phyloP scores from a whole-genome alignment of 148 eudicot genomes.

The Spergularia bocconei region DNA sequence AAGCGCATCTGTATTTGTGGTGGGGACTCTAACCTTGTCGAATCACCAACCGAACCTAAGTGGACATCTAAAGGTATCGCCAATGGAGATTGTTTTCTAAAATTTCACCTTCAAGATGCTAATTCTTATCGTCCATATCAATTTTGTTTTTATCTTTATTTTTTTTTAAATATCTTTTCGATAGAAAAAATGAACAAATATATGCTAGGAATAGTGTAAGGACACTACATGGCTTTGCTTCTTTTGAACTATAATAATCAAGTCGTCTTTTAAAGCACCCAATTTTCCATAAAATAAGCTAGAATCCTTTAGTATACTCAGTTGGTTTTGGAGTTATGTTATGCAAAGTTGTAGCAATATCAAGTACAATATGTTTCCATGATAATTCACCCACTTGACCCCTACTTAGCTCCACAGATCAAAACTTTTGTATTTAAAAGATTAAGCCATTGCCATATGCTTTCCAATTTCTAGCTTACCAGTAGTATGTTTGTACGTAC shows the following conservation, averaged over 20 bases:
- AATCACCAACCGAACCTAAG: conserved; percentile 90
- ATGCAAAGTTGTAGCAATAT: too few species aligned
- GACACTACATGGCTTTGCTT: not conserved
- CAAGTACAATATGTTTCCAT: too few species aligned
- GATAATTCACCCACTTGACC: too few species aligned
- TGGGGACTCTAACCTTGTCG: conserved; percentile 57
- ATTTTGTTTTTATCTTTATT: not conserved
- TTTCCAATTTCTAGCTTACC: too few species aligned
- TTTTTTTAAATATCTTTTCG: not conserved
- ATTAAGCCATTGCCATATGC: not conserved
- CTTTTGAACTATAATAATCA: not conserved
- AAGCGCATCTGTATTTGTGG: conserved; percentile 82
- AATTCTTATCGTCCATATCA: not conserved
- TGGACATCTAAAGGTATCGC: conserved; percentile 83
- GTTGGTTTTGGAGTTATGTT: too few species aligned
- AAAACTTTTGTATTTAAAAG: too few species aligned
- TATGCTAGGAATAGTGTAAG: not conserved
- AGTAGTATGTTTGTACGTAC: not conserved
- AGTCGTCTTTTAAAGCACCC: not conserved
- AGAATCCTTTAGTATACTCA: too few species aligned
- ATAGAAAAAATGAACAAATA: not conserved
- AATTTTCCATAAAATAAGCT: not conserved
- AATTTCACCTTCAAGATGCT: not conserved
- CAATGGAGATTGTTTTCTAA: conserved; percentile 1
- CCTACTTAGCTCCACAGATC: too few species aligned